Conservation (phyloP, 768 basidiomycete species). For the Russula sp. region DNA sequence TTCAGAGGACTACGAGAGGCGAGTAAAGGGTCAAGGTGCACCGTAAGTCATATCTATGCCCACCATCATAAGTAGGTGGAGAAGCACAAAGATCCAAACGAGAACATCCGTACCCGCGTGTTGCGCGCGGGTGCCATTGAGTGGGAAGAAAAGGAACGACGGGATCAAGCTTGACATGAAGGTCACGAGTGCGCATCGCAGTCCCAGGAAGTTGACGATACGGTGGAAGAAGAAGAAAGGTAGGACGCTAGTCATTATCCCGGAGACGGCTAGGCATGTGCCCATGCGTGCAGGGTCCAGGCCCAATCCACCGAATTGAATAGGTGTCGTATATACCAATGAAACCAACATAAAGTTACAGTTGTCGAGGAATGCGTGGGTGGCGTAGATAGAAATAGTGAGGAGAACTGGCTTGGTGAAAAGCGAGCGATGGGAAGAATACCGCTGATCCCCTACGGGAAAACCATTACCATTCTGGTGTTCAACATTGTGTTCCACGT, state of each 20-base stretch:
- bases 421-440: not conserved
- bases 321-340: not conserved
- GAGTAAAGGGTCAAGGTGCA: not conserved
- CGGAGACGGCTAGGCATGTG: not conserved
- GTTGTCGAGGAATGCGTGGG: not conserved
- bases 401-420: not conserved
- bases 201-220: not conserved
- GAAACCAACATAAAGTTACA: not conserved
- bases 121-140: not conserved
- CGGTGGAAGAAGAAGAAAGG: not conserved
- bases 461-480: not conserved
- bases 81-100: not conserved
- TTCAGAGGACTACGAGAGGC: slow-evolving; percentile 32
- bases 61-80: not conserved
- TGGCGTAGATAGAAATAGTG: not conserved
- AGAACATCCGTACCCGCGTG: not conserved
- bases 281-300: not conserved
- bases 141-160: not conserved
- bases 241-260: not conserved
- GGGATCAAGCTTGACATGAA: not conserved
- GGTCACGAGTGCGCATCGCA: too few relatives aligned
- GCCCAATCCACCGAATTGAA: not conserved
- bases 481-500: too few relatives aligned
- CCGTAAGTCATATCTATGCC: not conserved
- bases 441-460: not conserved